These are phyloP conservation scores for Stenocarpella maydis DNA, from an alignment of 2,329 filamentous ascomycete genomes.

Conservation along the genomic window DNA sequence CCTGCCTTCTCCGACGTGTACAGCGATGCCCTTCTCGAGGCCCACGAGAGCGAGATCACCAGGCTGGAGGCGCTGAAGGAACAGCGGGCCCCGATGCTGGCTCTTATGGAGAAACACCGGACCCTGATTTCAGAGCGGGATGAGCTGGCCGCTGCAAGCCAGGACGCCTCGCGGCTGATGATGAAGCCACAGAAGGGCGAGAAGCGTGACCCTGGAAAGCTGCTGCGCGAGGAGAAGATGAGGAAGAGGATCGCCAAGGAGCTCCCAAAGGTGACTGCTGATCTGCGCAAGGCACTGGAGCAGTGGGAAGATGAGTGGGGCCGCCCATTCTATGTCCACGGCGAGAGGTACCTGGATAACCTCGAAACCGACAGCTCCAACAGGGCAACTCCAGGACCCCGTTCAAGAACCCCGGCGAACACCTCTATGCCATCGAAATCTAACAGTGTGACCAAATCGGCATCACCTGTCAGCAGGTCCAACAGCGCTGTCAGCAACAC, in stretches of 20 bases:
- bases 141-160: constrained; percentile 87
- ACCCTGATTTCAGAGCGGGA: constrained; percentile 85
- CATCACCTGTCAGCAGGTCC: constrained; percentile 46
- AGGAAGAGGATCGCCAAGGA: constrained; percentile 97
- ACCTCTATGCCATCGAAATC: constrained; percentile 48
- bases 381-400: constrained; percentile 66
- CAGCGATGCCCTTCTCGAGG: constrained; percentile 92
- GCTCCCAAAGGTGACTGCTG: constrained; percentile 85
- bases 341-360: constrained; percentile 87
- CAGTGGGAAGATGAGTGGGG: constrained; percentile 94
- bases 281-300: constrained; percentile 84
- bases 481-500: constrained; percentile 45
- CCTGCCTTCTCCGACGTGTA: constrained; percentile 97
- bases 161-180: constrained; percentile 94
- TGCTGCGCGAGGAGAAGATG: constrained; percentile 97
- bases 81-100: constrained; percentile 84
- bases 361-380: constrained; percentile 69
- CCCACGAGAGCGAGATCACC: constrained; percentile 90
- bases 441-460: constrained; percentile 52
- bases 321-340: constrained; percentile 90
- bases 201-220: constrained; percentile 90
- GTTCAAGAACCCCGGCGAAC: constrained; percentile 79
- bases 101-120: constrained; percentile 84
- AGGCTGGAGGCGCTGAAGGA: constrained; percentile 84
- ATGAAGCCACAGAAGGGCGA: constrained; percentile 91